Conservation (phyloP, 2,329 filamentous ascomycete genomes). For the Tolypocladium sp. region DNA sequence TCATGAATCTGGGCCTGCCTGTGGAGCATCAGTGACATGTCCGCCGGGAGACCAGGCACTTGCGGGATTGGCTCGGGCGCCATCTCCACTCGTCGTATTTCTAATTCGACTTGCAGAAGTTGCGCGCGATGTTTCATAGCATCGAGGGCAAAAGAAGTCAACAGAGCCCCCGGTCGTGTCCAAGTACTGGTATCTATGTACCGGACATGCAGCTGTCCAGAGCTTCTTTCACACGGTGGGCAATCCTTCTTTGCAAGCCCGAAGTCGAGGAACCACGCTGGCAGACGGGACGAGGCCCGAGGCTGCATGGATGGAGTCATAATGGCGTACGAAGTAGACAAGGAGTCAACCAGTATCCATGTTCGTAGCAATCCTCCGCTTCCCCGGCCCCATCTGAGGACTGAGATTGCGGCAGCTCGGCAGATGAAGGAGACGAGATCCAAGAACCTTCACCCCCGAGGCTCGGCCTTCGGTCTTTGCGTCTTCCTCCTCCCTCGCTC, state of each 20-base stretch:
- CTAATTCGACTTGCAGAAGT: neutral
- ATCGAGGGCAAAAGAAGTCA: neutral
- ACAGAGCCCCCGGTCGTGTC: neutral
- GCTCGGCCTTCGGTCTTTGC: neutral
- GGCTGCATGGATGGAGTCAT: neutral
- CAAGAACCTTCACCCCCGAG: neutral
- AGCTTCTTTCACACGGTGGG: too few relatives aligned
- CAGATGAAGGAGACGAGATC: neutral
- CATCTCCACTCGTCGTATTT: neutral
- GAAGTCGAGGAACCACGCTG: too few relatives aligned
- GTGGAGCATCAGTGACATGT: neutral
- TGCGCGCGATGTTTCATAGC: neutral
- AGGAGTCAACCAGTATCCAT: neutral
- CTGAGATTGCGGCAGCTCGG: neutral
- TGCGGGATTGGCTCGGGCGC: neutral
- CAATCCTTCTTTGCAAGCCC: too few relatives aligned
- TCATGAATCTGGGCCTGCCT: neutral
- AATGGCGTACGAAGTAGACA: too few relatives aligned
- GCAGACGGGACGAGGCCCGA: too few relatives aligned
- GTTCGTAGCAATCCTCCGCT: neutral
- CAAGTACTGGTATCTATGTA: too few relatives aligned
- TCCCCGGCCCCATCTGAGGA: neutral
- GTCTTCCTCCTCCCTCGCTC: neutral
- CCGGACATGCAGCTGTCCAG: too few relatives aligned
- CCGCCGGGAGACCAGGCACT: neutral